Conservation (phyloP, 2,329 filamentous ascomycete genomes). For the Pseudopithomyces chartarum region DNA sequence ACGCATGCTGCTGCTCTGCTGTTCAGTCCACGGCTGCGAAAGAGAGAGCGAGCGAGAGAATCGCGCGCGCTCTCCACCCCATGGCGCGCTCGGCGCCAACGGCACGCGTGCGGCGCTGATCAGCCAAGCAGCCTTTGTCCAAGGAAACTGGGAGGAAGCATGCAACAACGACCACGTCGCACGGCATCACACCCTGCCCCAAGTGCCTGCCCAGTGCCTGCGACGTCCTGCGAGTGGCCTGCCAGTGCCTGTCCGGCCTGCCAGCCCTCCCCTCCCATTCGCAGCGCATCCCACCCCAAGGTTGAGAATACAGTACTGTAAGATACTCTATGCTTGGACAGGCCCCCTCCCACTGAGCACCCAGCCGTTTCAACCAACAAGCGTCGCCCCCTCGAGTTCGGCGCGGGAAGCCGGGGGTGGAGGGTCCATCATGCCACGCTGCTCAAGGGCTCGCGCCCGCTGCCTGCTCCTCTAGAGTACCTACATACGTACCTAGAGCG, state of each 20-base stretch:
- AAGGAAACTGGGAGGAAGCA: not conserved
- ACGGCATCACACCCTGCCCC: slow-evolving; percentile 30
- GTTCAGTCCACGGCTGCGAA: not conserved
- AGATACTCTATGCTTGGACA: slow-evolving; percentile 21
- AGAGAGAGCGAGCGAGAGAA: not conserved
- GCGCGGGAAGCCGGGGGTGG: slow-evolving; percentile 26
- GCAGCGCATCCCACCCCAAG: too few relatives aligned
- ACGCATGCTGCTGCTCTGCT: not conserved
- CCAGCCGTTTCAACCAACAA: slow-evolving; percentile 33
- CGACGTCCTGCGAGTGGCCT: not conserved
- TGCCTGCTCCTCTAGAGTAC: too few relatives aligned
- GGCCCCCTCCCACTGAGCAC: slow-evolving; percentile 28
- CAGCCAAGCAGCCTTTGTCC: slow-evolving; percentile 1
- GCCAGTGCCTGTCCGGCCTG: not conserved
- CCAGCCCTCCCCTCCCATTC: not conserved
- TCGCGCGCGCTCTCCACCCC: not conserved
- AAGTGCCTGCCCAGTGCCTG: slow-evolving; percentile 19
- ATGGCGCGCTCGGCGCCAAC: not conserved
- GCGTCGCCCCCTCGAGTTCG: slow-evolving; percentile 22
- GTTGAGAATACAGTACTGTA: slow-evolving; percentile 7
- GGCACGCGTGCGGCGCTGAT: slow-evolving; percentile 7
- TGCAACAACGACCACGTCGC: slow-evolving; percentile 5
- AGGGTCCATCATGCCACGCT: slow-evolving; percentile 31
- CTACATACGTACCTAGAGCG: too few relatives aligned
- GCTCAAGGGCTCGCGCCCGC: slow-evolving; percentile 24